Base-by-base conservation (phyloP, 768 basidiomycete genomes). In the Kwoniella dendrophila region DNA sequence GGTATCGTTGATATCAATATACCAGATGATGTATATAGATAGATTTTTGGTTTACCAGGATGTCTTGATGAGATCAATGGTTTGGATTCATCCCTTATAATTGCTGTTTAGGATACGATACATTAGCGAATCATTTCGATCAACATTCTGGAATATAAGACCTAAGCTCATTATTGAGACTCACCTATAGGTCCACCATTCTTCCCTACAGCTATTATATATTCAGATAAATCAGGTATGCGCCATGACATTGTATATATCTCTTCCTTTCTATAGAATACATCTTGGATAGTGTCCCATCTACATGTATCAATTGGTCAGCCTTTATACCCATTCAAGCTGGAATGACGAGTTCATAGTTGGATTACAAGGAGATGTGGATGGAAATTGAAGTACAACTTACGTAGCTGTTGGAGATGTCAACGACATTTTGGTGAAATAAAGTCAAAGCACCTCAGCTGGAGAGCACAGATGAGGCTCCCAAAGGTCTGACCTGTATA, bases 101-200 rank as follows among this genome's bases (percentile, higher is more conserved):
- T 78, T 38, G 95, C 95, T 96, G 61, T 32, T n/a, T n/a, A n/a
- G n/a, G n/a, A n/a, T n/a, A n/a, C n/a, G n/a, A n/a, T n/a, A n/a
- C n/a, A n/a, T n/a, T n/a, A n/a, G n/a, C n/a, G n/a, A n/a, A n/a
- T n/a, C n/a, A n/a, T n/a, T n/a, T n/a, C n/a, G n/a, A n/a, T n/a
- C n/a, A n/a, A n/a, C n/a, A n/a, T n/a, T n/a, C n/a, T n/a, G n/a
- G n/a, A n/a, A n/a, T n/a, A n/a, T n/a, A n/a, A n/a, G n/a, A n/a
- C n/a, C n/a, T n/a, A n/a, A n/a, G n/a, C n/a, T n/a, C n/a, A n/a
- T n/a, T n/a, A n/a, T n/a, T n/a, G 27, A 20, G 14, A 78, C 82
- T 59, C 59, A 92, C 93, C 93, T 76, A 96, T 82, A 12, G 93
- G 94, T 16, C 94, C 95, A 34, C 92, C 92, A 78, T 90, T 86